Conservation (phyloP, 805 yeast genomes). For the Candida orba region DNA sequence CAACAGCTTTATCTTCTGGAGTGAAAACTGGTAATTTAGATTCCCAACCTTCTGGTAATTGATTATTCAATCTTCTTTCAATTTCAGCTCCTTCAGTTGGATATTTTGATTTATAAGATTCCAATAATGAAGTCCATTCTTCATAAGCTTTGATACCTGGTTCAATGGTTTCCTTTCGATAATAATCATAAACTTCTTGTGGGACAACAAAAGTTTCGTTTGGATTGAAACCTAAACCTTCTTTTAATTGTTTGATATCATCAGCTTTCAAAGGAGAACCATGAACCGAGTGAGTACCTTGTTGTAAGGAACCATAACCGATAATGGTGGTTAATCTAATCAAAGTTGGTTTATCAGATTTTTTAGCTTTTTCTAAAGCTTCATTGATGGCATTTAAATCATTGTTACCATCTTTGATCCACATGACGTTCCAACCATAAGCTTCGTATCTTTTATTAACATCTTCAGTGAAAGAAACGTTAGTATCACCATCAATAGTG, state of each 20-base stretch:
- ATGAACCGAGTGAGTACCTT: conserved; percentile 89
- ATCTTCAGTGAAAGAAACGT: conserved; percentile 88
- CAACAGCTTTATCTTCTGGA: conserved; percentile 72
- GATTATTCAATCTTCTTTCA: conserved; percentile 65
- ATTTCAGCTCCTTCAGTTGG: conserved; percentile 77
- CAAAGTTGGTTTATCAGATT: conserved; percentile 80
- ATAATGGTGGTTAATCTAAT: conserved; percentile 86
- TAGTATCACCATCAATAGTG: conserved; percentile 92
- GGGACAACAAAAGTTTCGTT: conserved; percentile 73
- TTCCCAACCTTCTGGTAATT: conserved; percentile 82
- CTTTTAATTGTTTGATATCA: conserved; percentile 82
- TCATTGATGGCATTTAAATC: conserved; percentile 63
- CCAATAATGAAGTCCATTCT: conserved; percentile 67
- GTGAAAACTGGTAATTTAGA: conserved; percentile 71
- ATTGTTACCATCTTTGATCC: conserved; percentile 74
- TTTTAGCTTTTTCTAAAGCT: conserved; percentile 80
- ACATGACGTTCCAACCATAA: conserved; percentile 87
- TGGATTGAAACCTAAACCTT: conserved; percentile 83
- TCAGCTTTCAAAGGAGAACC: conserved; percentile 95
- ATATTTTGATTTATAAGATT: conserved; percentile 55
- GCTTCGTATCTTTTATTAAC: conserved; percentile 78
- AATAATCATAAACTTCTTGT: conserved; percentile 71
- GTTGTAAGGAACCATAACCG: conserved; percentile 83
- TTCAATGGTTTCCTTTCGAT: conserved; percentile 43
- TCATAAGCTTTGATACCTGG: conserved; percentile 63